Percentiles rank a stretch among this genome's conserved stretches.
Conservation (phyloP, 148 eudicot genomes). For the Diospyros kaki region DNA sequence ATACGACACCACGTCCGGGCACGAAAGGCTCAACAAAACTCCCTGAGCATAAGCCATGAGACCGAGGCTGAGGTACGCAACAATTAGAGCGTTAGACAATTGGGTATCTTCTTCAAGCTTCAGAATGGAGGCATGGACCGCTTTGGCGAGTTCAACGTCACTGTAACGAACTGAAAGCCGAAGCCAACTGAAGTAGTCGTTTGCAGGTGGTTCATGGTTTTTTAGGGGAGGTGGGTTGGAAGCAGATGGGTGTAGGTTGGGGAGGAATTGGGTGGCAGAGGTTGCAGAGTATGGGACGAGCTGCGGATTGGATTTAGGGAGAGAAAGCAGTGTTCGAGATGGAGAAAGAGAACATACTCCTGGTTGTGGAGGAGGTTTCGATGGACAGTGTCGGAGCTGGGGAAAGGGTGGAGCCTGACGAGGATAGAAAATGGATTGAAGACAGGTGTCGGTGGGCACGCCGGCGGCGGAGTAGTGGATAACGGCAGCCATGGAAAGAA, state of each 20-base stretch:
- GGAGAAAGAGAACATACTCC: background rate
- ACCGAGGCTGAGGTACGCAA: slow-evolving; percentile 59
- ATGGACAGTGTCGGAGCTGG: slow-evolving; percentile 20
- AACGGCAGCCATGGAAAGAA: slow-evolving; percentile 28
- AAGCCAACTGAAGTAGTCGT: slow-evolving; percentile 42
- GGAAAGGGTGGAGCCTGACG: background rate
- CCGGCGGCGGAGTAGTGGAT: slow-evolving; percentile 14
- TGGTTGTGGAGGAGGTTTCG: slow-evolving; percentile 12
- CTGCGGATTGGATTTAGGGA: slow-evolving; percentile 26
- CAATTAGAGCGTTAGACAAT: slow-evolving; percentile 42
- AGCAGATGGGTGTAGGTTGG: slow-evolving; percentile 24
- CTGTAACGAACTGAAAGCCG: slow-evolving; percentile 33
- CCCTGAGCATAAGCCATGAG: slow-evolving; percentile 33
- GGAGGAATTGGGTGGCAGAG: slow-evolving; percentile 30
- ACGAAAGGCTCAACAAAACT: slow-evolving; percentile 36
- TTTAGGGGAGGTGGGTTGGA: slow-evolving; percentile 17
- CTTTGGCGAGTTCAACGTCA: slow-evolving; percentile 45
- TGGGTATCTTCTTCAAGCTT: slow-evolving; percentile 45
- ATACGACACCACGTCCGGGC: slow-evolving; percentile 68
- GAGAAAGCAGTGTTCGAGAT: slow-evolving; percentile 19
- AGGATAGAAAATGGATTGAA: slow-evolving; percentile 16
- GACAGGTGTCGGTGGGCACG: background rate
- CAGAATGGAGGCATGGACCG: slow-evolving; percentile 59
- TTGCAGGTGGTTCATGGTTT: slow-evolving; percentile 12
- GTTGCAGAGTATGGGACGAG: slow-evolving; percentile 20